Evolutionary conservation across 768 basidiomycete genomes (phyloP), one percentile per base, ranked within the genome.

Genomic region (Tulasnella sp.): DNA sequence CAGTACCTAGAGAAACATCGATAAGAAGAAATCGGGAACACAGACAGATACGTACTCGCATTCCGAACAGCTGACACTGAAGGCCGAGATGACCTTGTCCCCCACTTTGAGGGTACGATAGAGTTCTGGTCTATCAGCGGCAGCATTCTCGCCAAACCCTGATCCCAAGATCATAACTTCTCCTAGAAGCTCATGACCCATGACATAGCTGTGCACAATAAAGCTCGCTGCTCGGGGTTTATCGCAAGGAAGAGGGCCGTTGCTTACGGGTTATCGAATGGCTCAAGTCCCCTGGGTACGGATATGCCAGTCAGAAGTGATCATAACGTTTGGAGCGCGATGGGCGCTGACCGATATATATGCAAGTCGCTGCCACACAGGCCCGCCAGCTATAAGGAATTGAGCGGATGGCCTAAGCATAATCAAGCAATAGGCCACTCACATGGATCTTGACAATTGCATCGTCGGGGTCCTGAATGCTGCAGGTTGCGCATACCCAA

Each of bases 31-130:
- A 14, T 17, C 2, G 27, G 51, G 27, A 54, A 32, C 14, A 52
- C 5, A 17, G 6, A 25, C 12, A 23, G 31, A 6, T 12, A 74
- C 80, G 64, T 59, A 89, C 86, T 82, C 78, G 75, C 87, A 90
- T 65, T 88, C 85, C n/a, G 81, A 82, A 62, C 87, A 90, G 48
- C 79, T 84, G n/a, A 77, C 74, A 0, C 85, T 85, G 68, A 88
- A 89, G 2, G 87, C 84, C 1, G 84, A 80, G 21, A 89, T 80
- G 12, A 89, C 83, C 63, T 80, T 83, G 65, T 89, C 82, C 4
- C 85, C 86, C 5, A 85, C 67, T 54, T 74, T 77, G 52, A 89
- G 73, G 21, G 70, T 77, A 0, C 79, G 72, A 60, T 88, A 87
- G 15, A 86, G 69, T 23, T 66, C 64, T 0, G 86, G 84, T 45